Base-by-base conservation (phyloP, 495 filamentous ascomycete genomes). In the Lasiosphaeriaceae sp. region DNA sequence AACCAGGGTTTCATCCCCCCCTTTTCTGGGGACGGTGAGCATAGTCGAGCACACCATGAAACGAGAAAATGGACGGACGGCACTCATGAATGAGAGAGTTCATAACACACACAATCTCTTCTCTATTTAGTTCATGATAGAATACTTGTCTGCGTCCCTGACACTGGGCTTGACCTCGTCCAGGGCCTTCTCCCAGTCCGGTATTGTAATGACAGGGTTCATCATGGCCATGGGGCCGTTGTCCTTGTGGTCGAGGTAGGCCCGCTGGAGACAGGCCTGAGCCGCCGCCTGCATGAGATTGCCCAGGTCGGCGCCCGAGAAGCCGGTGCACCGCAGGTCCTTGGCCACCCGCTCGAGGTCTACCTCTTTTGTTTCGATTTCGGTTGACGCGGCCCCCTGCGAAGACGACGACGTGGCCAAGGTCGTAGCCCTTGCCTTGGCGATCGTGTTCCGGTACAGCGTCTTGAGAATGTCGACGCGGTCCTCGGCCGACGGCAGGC, bases 261-360 rank as follows among this genome's bases (percentile, higher is more conserved):
- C 77, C 39, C 89, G 75, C 67, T 86, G 80, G 61, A 96, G 78
- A 34, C 90, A 89, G 26, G 83, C 83, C 65, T 90, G 83, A 19
- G 85, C 91, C 41, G 92, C 92, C 47, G 87, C 83, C 56, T 87
- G 80, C 51, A 92, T 74, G 52, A 96, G 65, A 63, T 86, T 90
- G 12, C 83, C 84, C 55, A 98, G 70, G 76, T 98, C 94, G 1
- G 94, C 94, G 62, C 94, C 94, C 56, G 88, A 92, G 70, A 90
- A 97, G 2, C 90, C 86, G n/a, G 86, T 80, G 66, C 92, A 96
- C 6, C 84, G 74, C 16, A 52, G 14, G 62, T 86, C 84, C 54
- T 81, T 78, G 0, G 89, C 93, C 39, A 96, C 75, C 20, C 64
- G 65, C 47, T 80, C 77, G 2, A 89, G 65, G 11, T 75, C 65